These are phyloP conservation scores for Heliocybe sulcata DNA, from an alignment of 1,284 basidiomycete species.

Conservation along the genomic window DNA sequence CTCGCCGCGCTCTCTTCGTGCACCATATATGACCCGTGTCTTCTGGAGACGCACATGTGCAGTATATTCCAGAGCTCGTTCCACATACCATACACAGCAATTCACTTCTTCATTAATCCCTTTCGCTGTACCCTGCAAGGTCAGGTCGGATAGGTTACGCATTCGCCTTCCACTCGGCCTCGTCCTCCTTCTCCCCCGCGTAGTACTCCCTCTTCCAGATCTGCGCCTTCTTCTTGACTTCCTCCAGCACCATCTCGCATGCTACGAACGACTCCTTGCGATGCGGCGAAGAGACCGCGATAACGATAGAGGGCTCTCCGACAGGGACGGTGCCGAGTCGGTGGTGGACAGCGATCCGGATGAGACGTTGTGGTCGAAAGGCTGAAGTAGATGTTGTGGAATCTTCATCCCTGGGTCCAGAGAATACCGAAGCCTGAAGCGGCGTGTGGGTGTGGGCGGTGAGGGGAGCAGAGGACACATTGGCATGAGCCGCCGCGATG, in stretches of 20 bases:
- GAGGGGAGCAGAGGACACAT: constrained; percentile 23
- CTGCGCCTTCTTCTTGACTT: constrained; percentile 75
- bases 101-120: too few species aligned
- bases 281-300: constrained; percentile 83
- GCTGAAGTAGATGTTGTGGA: background rate
- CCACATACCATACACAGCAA: too few species aligned
- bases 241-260: constrained; percentile 78
- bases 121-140: too few species aligned
- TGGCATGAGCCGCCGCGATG: constrained; percentile 41
- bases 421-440: too few species aligned
- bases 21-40: too few species aligned
- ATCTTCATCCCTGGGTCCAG: too few species aligned
- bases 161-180: constrained; percentile 75
- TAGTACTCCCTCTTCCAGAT: constrained; percentile 92
- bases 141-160: too few species aligned
- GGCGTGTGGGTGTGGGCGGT: background rate
- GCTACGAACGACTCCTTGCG: constrained; percentile 75
- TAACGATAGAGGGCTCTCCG: constrained; percentile 76
- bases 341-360: constrained; percentile 64
- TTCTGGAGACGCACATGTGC: too few species aligned
- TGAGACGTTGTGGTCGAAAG: constrained; percentile 19
- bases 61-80: too few species aligned
- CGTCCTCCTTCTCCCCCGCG: constrained; percentile 50
- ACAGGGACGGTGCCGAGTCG: constrained; percentile 76
- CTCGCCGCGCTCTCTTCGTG: too few species aligned